Evolutionary conservation across 2,329 filamentous ascomycete genomes (phyloP), one percentile per base, ranked within the genome.

Genomic region (Colletotrichum sp.): DNA sequence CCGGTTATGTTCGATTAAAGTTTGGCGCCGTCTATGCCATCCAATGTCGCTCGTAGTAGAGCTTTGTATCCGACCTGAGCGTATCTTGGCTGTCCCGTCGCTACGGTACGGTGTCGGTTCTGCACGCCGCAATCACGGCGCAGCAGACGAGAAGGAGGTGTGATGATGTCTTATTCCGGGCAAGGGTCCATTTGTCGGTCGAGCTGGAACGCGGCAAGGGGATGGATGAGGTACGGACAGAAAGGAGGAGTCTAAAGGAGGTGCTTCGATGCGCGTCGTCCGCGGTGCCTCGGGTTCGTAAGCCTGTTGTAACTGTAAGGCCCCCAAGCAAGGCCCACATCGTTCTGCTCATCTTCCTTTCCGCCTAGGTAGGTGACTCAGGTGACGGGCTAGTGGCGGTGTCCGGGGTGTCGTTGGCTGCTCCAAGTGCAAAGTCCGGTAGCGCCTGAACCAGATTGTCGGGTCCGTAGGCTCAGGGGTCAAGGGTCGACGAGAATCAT

Each of bases 361-460:
- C 63, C 55, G 34, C 39, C 68, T 15, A 71, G 59, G 60, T 34
- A 55, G 21, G 72, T 67, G 68, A 75, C 72, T 75, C 68, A 72
- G 68, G 62, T 49, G 69, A 72, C 72, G 62, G 39, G 57, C 63
- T 72, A 72, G 70, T 76, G 64, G 73, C 70, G 52, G 64, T 49
- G 44, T 60, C 64, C 44, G 73, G 73, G 68, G 64, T 60, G 69
- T 71, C 68, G 68, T 65, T 71, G 59, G 59, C 68, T 64, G 39
- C 57, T 39, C 60, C 60, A 30, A 64, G 26, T 64, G 59, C 68
- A 28, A 63, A 63, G 55, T 63, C 57, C 68, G 68, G 69, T 68
- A 64, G 73, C 64, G 70, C 63, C 64, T 68, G 71, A 59, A 73
- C 73, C 73, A 76, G 64, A 76, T 65, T 76, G 73, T 76, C 70